Percentiles rank a stretch among this genome's conserved stretches.
Conservation (phyloP, 2,329 filamentous ascomycete species). For the Boeremia exigua region DNA sequence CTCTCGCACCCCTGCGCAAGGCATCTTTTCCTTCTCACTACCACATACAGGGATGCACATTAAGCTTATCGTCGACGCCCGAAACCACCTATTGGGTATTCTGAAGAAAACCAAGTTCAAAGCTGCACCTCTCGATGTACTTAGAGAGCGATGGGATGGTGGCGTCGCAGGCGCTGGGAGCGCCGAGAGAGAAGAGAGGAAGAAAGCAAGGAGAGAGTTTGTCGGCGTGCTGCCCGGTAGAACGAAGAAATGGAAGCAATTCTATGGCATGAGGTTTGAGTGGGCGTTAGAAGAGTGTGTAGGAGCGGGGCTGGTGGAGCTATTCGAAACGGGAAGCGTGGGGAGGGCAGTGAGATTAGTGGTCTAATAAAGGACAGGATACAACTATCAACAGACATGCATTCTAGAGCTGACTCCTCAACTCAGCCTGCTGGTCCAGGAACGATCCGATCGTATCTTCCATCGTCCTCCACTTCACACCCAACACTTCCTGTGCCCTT, state of each 20-base stretch:
- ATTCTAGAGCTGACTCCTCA: neutral
- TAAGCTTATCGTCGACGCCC: slow-evolving; percentile 67
- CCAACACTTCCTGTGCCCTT: slow-evolving; percentile 23
- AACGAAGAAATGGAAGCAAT: slow-evolving; percentile 73
- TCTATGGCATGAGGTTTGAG: slow-evolving; percentile 72
- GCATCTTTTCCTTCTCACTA: slow-evolving; percentile 62
- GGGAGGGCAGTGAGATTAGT: slow-evolving; percentile 64
- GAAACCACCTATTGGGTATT: slow-evolving; percentile 66
- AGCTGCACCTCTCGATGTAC: slow-evolving; percentile 66
- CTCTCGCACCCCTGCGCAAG: slow-evolving; percentile 20
- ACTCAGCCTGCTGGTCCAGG: slow-evolving; percentile 1
- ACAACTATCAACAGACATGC: neutral
- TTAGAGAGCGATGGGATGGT: slow-evolving; percentile 75
- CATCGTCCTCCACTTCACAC: slow-evolving; percentile 20
- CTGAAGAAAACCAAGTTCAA: slow-evolving; percentile 65
- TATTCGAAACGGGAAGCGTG: slow-evolving; percentile 78
- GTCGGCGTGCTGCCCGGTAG: slow-evolving; percentile 64
- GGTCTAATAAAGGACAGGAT: neutral
- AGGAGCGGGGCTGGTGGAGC: slow-evolving; percentile 72
- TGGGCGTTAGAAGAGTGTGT: slow-evolving; percentile 76
- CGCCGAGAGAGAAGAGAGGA: slow-evolving; percentile 55
- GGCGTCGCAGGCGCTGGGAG: slow-evolving; percentile 59
- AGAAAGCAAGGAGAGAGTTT: slow-evolving; percentile 62
- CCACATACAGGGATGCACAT: slow-evolving; percentile 72
- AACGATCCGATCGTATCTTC: slow-evolving; percentile 11